phyloP scores from a whole-genome alignment of 169 alveolate species.

The Cryptosporidium muris region DNA sequence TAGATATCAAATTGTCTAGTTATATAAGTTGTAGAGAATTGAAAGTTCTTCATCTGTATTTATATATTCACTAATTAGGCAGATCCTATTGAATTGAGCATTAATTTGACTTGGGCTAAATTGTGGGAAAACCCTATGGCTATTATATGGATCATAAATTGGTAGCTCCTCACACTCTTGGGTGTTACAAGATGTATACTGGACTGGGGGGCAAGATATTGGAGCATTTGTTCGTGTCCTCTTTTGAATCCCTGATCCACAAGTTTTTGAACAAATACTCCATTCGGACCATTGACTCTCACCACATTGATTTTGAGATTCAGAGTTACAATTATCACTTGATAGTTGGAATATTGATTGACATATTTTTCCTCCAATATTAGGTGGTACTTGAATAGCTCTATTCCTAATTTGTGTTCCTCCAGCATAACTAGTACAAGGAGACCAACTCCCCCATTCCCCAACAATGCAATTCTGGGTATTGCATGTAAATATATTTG shows the following conservation, averaged over 20 bases:
- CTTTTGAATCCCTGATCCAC: constrained; percentile 42
- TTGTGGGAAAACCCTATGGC: too few relatives aligned
- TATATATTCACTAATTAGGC: constrained; percentile 32
- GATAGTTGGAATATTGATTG: constrained; percentile 27
- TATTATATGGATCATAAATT: too few relatives aligned
- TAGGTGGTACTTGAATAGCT: constrained; percentile 41
- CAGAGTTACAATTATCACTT: neutral
- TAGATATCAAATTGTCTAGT: too few relatives aligned
- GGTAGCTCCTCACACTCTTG: neutral
- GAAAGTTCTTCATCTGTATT: constrained; percentile 14
- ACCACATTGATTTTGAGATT: neutral
- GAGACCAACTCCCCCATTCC: constrained; percentile 24
- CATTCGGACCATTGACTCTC: constrained; percentile 7
- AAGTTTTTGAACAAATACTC: constrained; percentile 12
- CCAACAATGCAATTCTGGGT: constrained; percentile 46
- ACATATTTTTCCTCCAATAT: constrained; percentile 51
- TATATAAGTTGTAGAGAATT: neutral
- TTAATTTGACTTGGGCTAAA: too few relatives aligned
- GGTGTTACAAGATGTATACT: constrained; percentile 15
- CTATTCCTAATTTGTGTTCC: constrained; percentile 19
- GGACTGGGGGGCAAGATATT: constrained; percentile 7
- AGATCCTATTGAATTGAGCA: constrained; percentile 23
- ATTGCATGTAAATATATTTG: constrained; percentile 4
- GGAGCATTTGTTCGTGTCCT: constrained; percentile 3
- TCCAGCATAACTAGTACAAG: constrained; percentile 1